Percentiles rank a stretch among this genome's conserved stretches.
Conservation (phyloP, 305 asterid genomes). For the Solanum hybrid region DNA sequence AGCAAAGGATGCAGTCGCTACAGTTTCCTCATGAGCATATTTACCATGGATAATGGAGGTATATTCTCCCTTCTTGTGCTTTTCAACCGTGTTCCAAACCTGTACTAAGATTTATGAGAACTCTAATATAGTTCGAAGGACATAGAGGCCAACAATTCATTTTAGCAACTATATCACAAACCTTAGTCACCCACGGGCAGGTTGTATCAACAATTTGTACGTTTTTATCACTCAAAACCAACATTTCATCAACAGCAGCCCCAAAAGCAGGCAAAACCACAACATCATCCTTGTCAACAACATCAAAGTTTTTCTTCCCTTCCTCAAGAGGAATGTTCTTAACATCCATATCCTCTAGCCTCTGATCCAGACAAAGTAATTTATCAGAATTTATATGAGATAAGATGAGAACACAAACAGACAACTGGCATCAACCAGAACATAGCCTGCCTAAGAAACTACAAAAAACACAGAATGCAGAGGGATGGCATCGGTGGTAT, state of each 20-base stretch:
- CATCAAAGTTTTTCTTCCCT: slow-evolving; percentile 63
- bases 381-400: slow-evolving; percentile 4
- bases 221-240: slow-evolving; percentile 60
- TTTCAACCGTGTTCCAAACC: slow-evolving; percentile 95
- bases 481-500: neutral
- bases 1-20: slow-evolving; percentile 98
- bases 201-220: slow-evolving; percentile 97
- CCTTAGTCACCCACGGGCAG: slow-evolving; percentile 99
- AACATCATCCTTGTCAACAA: slow-evolving; percentile 71
- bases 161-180: slow-evolving; percentile 13
- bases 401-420: neutral
- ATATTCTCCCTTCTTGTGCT: slow-evolving; percentile 93
- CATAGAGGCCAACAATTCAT: neutral
- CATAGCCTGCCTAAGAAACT: neutral
- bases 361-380: slow-evolving; percentile 30
- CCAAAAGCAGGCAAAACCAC: slow-evolving; percentile 97
- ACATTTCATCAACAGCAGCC: slow-evolving; percentile 89
- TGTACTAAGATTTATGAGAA: slow-evolving; percentile 15
- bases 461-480: neutral
- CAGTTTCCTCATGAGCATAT: slow-evolving; percentile 88
- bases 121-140: neutral
- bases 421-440: neutral
- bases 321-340: slow-evolving; percentile 48
- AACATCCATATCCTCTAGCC: slow-evolving; percentile 74
- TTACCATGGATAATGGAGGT: slow-evolving; percentile 97